Evolutionary conservation across 345 rosid genomes (phyloP).

Genomic region (Eucalyptus regnans): DNA sequence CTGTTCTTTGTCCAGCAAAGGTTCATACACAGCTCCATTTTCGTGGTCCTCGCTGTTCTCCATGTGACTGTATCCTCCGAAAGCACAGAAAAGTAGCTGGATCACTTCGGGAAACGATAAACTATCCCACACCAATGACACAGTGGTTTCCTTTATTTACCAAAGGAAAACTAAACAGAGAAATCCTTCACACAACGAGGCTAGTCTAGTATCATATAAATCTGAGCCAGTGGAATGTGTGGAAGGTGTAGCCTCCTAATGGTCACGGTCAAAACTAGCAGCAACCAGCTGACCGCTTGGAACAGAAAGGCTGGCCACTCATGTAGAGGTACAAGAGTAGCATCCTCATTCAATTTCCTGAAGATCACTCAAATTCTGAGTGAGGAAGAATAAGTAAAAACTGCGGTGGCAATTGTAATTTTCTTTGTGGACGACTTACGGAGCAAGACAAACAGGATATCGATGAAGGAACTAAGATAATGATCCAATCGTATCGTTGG

Average conservation of each 20-base stretch:
- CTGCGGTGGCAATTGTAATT: background rate
- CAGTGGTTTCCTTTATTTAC: background rate
- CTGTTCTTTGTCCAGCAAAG: constrained; percentile 14
- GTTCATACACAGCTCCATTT: constrained; percentile 5
- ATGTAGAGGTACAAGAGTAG: constrained; percentile 8
- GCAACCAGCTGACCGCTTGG: constrained; percentile 29
- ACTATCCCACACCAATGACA: constrained; percentile 8
- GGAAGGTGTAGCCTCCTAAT: background rate
- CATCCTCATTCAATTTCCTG: background rate
- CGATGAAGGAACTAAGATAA: background rate
- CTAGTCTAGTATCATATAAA: background rate
- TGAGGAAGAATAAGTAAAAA: background rate
- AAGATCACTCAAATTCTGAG: constrained; percentile 12
- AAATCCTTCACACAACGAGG: constrained; percentile 14
- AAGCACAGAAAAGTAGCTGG: constrained; percentile 6
- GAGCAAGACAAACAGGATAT: constrained; percentile 3
- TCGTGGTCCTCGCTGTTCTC: background rate
- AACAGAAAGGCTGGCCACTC: constrained; percentile 10
- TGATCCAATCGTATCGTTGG: background rate
- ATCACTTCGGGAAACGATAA: constrained; percentile 19
- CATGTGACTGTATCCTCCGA: background rate
- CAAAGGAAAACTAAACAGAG: constrained; percentile 10
- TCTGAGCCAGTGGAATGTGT: background rate
- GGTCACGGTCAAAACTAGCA: constrained; percentile 5
- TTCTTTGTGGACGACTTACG: background rate